Base-by-base conservation (phyloP, 78 protist species). In the Dictyostelium firmibasis region DNA sequence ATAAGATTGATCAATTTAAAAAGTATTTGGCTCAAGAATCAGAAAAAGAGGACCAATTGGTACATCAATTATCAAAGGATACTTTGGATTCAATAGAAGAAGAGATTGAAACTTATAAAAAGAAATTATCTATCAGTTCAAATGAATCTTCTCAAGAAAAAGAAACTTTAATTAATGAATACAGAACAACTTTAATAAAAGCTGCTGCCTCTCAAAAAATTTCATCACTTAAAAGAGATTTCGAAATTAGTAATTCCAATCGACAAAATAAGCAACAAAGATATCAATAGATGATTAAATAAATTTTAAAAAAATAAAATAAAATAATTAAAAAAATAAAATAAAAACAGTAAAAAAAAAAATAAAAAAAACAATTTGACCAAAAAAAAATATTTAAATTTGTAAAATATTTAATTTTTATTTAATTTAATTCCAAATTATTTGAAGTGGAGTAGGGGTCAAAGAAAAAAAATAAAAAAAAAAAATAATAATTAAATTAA, bases 101-200 rank as follows among this genome's bases (percentile, higher is more conserved):
- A 2, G 94, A 89, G 7, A 85, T 89, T 18, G 41, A 78, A 18
- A 85, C 70, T 8, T 89, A 89, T 75, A 81, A 81, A 75, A 89
- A 78, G 31, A 69, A 85, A 35, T 29, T 81, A 16, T n/a, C 60
- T 10, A 27, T 89, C 8, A 79, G 86, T 1, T 44, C 33, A 16
- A 69, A 41, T 35, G 35, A 13, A 0, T 35, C 27, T 11, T 13
- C 53, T 18, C 64, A 67, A 6, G 57, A 33, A 81, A 25, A 76
- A 14, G 50, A 78, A 14, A 35, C 47, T n/a, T 57, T 20, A 20
- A 20, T 87, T 14, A 36, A 78, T n/a, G 85, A 87, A 64, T 87
- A 87, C 20, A 18, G 85, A 14, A 75, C 81, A 2, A n/a, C 86
- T 16, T 29, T 87, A n/a, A 78, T 78, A 13, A 29, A 64, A 29